Evolutionary conservation across 768 basidiomycete species (phyloP), one percentile per base, ranked within the genome.

Genomic region (Collybiopsis luxurians): DNA sequence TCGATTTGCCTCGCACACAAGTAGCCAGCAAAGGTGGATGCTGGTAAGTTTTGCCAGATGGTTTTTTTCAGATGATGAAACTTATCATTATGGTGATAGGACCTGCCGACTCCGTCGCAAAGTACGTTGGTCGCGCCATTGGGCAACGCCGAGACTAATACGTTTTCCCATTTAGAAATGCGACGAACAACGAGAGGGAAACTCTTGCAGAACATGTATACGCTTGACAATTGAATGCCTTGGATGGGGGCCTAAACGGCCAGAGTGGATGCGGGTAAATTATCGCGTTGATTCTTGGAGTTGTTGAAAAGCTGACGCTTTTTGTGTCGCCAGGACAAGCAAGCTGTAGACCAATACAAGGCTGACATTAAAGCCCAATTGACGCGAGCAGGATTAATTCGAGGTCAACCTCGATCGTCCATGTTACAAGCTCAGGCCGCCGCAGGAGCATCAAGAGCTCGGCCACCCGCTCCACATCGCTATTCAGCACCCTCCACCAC

Each of bases 181-280:
- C 70, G 90, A 93, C 69, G 90, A 93, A 65, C 85, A 90, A 61
- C 84, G 89, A 61, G 86, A 88, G 65, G 86, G 83, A 59, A 83
- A 89, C 70, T 87, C 90, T 2, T 93, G 90, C 72, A 79, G 82
- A 63, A 93, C 91, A 1, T 93, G 91, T 69, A 79, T 83, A 58
- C 87, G 91, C 50, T 77, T 93, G 36, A 86, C 85, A 47, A 90
- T 93, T 64, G 79, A 87, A 51, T 93, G 91, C 71, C 76, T 93
- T 3, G 91, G 91, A 12, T 93, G 91, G 91, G 91, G 91, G 3
- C 75, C 85, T 7, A 87, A 82, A 66, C 81, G 91, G 51, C 91
- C 90, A n/a, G 90, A 92, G 56, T 92, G 90, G 90, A 90, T 92
- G 89, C 75, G 89, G 63, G 90, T 92, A 61, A 64, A 82, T 76